Conservation (phyloP, 805 yeast species). For the Starmerella scarabaei region DNA sequence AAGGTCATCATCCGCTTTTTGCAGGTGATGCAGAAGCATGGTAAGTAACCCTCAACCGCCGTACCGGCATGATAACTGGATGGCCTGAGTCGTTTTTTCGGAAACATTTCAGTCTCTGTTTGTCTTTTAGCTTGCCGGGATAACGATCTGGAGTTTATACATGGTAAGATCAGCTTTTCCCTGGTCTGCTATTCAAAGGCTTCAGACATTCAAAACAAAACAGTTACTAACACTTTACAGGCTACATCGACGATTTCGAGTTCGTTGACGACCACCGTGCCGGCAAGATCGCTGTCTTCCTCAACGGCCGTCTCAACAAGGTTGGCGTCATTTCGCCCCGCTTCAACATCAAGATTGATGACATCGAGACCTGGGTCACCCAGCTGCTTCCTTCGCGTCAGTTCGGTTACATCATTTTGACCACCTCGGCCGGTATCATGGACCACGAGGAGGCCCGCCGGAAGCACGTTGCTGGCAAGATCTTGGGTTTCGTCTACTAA, state of each 20-base stretch:
- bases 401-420: constrained; percentile 93
- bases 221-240: constrained; percentile 22
- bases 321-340: constrained; percentile 98
- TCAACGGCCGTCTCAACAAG: constrained; percentile 97
- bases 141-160: constrained; percentile 31
- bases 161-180: constrained; percentile 2
- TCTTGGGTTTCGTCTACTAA: constrained; percentile 95
- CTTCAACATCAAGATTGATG: constrained; percentile 90
- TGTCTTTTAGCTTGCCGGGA: constrained; percentile 98
- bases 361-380: constrained; percentile 97
- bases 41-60: constrained; percentile 34
- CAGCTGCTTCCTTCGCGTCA: constrained; percentile 98
- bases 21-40: constrained; percentile 95
- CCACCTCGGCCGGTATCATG: constrained; percentile 99
- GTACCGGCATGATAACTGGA: constrained; percentile 96
- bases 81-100: constrained; percentile 49
- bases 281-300: constrained; percentile 91
- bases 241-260: constrained; percentile 96
- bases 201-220: constrained; percentile 9
- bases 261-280: constrained; percentile 98
- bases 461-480: constrained; percentile 98
- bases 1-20: constrained; percentile 95
- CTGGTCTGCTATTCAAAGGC: constrained; percentile 11
- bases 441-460: constrained; percentile 99
- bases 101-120: constrained; percentile 55